Base-by-base conservation (phyloP, 2,329 filamentous ascomycete species). In the Epichloe amarillans region DNA sequence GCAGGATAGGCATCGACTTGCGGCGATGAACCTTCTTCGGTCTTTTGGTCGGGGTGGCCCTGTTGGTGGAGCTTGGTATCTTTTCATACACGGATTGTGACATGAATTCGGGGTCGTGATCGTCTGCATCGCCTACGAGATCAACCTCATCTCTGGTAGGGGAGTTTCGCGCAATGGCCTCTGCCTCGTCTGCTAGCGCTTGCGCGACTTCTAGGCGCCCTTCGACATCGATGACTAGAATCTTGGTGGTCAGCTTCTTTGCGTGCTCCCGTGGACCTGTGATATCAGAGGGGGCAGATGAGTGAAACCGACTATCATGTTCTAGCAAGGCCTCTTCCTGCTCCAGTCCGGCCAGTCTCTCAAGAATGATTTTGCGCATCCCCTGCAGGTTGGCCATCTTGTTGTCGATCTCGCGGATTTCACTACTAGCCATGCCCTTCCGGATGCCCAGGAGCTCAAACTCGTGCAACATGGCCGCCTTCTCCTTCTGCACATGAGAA, bases 41-140 rank as follows among this genome's bases (percentile, higher is more conserved):
- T 61, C 73, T 76, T 46, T 64, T 62, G 7, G 74, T 64, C 1
- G 77, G 72, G 2, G 76, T 73, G 58, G 68, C 19, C 19, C 19
- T 74, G 21, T 65, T 65, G 30, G 69, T 63, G 10, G 77, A 72
- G 10, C 70, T 69, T 1, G 90, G 88, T 8, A 98, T 72, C 68
- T 96, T 96, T 58, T 94, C 86, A 66, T 97, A 98, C 58, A 98
- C 88, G 12, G 90, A 96, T 66, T 96, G 88, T 3, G 93, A 96
- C 93, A 97, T 97, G 72, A 97, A 98, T 1, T 74, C 76, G 23
- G 63, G 56, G 35, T 68, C 66, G 40, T 74, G 69, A 37, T 76
- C 71, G 47, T 74, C 72, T 52, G 72, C 69, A 55, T 74, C 75
- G 37, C 72, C 71, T 23, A 72, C 72, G 7, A 75, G 63, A 54